phyloP scores from a whole-genome alignment of 495 filamentous ascomycete species.

The Lepraria neglecta region DNA sequence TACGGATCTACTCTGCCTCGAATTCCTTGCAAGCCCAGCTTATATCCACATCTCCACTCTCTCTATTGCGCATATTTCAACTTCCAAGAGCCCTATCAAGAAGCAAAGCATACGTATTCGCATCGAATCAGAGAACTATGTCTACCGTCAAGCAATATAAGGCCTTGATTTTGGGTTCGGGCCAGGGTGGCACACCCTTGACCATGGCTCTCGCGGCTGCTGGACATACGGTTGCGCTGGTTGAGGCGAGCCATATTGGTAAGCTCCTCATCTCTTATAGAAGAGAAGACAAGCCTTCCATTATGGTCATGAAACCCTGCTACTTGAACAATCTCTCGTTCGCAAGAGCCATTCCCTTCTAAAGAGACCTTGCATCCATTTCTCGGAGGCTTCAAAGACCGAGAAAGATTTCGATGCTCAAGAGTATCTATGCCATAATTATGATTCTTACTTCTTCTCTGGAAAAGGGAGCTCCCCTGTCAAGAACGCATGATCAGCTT shows the following conservation, averaged over 20 bases:
- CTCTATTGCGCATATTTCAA: not conserved
- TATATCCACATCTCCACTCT: not conserved
- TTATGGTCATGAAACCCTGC: too few species aligned
- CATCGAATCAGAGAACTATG: constrained; percentile 13
- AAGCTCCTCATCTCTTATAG: not conserved
- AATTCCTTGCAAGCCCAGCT: not conserved
- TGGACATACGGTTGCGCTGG: constrained; percentile 35
- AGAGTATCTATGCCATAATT: too few species aligned
- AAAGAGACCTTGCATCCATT: too few species aligned
- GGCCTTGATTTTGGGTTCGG: constrained; percentile 45
- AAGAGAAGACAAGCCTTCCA: not conserved
- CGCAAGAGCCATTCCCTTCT: too few species aligned
- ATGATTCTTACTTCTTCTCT: too few species aligned
- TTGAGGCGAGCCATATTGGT: constrained; percentile 44
- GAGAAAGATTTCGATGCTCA: too few species aligned
- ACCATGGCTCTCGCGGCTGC: constrained; percentile 39
- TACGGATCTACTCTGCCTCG: not conserved
- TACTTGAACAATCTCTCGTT: too few species aligned
- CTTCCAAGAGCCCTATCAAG: not conserved
- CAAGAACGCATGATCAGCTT: not conserved
- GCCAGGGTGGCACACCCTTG: constrained; percentile 45
- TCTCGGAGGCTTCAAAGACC: too few species aligned
- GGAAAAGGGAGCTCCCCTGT: not conserved
- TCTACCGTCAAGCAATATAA: constrained; percentile 32
- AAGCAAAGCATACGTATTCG: not conserved